Percentiles rank a stretch among this genome's conserved stretches.
These are phyloP conservation scores for Didymosphaeria variabile DNA, from an alignment of 2,329 filamentous ascomycete genomes.

Conservation along the genomic window DNA sequence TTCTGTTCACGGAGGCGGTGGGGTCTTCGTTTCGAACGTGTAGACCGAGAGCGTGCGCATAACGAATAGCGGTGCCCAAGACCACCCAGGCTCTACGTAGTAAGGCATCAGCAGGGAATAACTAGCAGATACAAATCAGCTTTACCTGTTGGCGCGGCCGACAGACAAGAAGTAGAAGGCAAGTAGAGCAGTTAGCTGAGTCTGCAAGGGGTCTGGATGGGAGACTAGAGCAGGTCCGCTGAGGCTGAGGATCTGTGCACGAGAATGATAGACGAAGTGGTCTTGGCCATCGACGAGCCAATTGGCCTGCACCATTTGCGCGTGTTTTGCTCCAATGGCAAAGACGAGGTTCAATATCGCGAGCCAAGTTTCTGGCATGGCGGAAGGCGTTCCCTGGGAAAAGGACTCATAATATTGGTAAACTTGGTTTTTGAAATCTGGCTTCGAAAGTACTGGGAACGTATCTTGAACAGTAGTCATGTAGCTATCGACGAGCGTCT, in stretches of 20 bases:
- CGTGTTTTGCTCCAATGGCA: conserved; percentile 49
- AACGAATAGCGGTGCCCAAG: conserved; percentile 47
- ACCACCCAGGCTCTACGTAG: conserved; percentile 46
- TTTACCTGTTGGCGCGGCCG: background rate
- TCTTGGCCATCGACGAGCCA: conserved; percentile 32
- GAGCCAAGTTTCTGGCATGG: background rate
- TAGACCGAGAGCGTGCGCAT: conserved; percentile 47
- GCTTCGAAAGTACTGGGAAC: background rate
- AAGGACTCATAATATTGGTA: background rate
- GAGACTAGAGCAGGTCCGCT: background rate
- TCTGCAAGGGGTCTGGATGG: background rate
- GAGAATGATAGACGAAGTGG: conserved; percentile 37
- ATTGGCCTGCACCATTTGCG: conserved; percentile 34
- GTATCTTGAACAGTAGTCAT: conserved; percentile 35
- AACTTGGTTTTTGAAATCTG: background rate
- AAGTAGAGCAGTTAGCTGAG: background rate
- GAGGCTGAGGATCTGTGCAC: background rate
- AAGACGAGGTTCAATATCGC: conserved; percentile 51
- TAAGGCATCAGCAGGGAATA: conserved; percentile 13
- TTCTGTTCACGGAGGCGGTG: conserved; percentile 25
- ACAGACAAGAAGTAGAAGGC: conserved; percentile 1
- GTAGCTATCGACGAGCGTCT: conserved; percentile 41
- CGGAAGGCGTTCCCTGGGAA: background rate
- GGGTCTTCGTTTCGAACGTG: conserved; percentile 45
- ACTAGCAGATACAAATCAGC: background rate